Evolutionary conservation across 768 basidiomycete genomes (phyloP).

Genomic region (Lentinula sp.): DNA sequence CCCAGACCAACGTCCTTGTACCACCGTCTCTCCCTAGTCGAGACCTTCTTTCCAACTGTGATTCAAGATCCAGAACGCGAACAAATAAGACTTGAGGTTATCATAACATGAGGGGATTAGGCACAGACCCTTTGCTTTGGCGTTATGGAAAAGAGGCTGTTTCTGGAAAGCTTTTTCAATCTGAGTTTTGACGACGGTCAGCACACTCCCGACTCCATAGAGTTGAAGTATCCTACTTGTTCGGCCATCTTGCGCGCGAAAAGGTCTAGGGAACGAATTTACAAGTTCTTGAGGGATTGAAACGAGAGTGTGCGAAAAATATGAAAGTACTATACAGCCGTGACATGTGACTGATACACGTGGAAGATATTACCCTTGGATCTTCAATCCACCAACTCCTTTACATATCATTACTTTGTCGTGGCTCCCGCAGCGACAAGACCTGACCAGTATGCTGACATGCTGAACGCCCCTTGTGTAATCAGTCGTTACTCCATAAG

Average conservation of each 20-base stretch:
- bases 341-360: not conserved
- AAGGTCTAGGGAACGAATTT: slow-evolving; percentile 24
- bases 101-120: not conserved
- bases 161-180: slow-evolving; percentile 98
- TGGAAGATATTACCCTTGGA: no score
- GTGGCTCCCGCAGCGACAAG: no score
- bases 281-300: not conserved
- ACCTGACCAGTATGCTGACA: no score
- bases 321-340: not conserved
- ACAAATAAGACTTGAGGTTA: not conserved
- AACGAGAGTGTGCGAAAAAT: not conserved
- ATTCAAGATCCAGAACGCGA: not conserved
- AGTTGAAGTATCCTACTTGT: slow-evolving; percentile 34
- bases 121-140: slow-evolving; percentile 84
- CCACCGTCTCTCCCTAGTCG: slow-evolving; percentile 96
- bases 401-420: no score
- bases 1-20: slow-evolving; percentile 98
- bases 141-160: slow-evolving; percentile 96
- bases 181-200: slow-evolving; percentile 30
- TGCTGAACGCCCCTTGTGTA: no score
- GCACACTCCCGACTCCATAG: not conserved
- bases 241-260: slow-evolving; percentile 55
- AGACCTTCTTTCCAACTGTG: slow-evolving; percentile 82
- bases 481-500: no score
- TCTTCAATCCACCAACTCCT: no score